Evolutionary conservation across 2,329 filamentous ascomycete species (phyloP).

Genomic region (Colletotrichum sp.): DNA sequence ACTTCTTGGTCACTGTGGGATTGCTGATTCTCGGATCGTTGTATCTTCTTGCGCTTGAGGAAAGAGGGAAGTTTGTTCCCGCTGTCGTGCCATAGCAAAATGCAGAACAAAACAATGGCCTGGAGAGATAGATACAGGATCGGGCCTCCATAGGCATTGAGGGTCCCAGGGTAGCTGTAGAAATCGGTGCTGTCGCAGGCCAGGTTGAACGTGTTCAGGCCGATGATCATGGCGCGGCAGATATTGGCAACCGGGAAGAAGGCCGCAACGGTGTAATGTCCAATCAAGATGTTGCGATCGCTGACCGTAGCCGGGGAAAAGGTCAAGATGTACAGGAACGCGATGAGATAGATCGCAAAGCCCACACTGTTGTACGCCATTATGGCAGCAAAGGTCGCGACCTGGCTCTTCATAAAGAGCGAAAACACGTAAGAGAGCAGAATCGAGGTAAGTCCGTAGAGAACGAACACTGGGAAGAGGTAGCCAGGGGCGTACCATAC

Average conservation of each 20-base stretch:
- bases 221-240: conserved; percentile 74
- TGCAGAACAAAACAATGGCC: conserved; percentile 69
- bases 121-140: conserved; percentile 84
- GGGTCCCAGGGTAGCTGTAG: conserved; percentile 70
- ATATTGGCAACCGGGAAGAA: conserved; percentile 80
- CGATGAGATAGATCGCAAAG: conserved; percentile 75
- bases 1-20: conserved; percentile 62
- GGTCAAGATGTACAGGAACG: conserved; percentile 64
- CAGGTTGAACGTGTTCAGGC: conserved; percentile 83
- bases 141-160: conserved; percentile 80
- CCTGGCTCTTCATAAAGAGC: conserved; percentile 77
- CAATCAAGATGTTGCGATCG: conserved; percentile 68
- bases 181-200: conserved; percentile 72
- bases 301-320: conserved; percentile 55
- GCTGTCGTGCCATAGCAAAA: conserved; percentile 82
- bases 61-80: conserved; percentile 51
- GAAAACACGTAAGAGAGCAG: conserved; percentile 83
- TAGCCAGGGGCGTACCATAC: conserved; percentile 83
- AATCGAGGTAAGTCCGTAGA: conserved; percentile 78
- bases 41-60: conserved; percentile 17
- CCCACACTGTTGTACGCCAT: conserved; percentile 76
- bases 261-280: conserved; percentile 76
- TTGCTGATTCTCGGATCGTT: conserved; percentile 44
- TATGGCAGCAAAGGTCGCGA: conserved; percentile 83
- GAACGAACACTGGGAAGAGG: conserved; percentile 70